These are phyloP conservation scores for Lactarius sanguifluus DNA, from an alignment of 768 basidiomycete genomes.

Conservation along the genomic window DNA sequence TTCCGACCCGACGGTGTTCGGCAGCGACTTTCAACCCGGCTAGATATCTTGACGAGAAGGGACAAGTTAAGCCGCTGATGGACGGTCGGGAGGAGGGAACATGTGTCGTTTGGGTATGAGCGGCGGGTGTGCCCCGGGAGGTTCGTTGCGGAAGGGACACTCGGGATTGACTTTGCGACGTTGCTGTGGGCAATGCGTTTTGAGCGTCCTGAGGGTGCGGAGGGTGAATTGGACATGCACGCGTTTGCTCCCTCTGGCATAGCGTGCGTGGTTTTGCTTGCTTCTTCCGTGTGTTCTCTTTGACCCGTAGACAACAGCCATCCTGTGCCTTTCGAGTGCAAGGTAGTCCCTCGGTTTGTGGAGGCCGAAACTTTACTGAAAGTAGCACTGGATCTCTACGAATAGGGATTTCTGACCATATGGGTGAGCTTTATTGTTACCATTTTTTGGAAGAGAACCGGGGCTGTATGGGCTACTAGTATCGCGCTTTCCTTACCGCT, in stretches of 20 bases:
- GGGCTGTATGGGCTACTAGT: too few relatives aligned
- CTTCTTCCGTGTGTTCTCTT: too few relatives aligned
- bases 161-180: constrained; percentile 4
- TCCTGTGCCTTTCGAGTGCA: constrained; percentile 3
- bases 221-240: not conserved
- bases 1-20: not conserved
- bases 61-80: not conserved
- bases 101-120: not conserved
- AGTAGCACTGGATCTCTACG: not conserved
- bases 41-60: not conserved
- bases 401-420: not conserved
- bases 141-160: not conserved
- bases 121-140: not conserved
- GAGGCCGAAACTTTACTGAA: constrained; percentile 2
- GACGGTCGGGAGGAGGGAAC: not conserved
- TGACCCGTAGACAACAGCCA: not conserved
- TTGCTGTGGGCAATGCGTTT: not conserved
- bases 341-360: constrained; percentile 4
- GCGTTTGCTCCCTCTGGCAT: not conserved
- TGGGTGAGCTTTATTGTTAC: not conserved
- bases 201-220: not conserved
- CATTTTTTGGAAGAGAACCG: not conserved
- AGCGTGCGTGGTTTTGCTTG: not conserved
- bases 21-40: not conserved
- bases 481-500: not conserved